Evolutionary conservation across 2,329 filamentous ascomycete genomes (phyloP), one percentile per base, ranked within the genome.

Genomic region (Colletotrichum navitas): DNA sequence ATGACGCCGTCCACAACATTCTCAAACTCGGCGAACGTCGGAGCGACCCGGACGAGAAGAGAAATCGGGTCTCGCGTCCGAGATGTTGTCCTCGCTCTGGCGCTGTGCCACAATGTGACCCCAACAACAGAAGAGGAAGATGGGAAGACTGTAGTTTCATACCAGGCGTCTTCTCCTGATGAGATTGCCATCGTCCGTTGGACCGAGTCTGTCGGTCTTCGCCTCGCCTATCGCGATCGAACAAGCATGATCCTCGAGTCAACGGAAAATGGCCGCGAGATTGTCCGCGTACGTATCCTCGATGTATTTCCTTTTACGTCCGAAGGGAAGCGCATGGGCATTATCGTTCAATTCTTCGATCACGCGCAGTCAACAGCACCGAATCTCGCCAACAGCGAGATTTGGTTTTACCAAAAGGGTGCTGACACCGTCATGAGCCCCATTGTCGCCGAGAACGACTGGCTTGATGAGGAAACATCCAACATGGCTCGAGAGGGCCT

Each of bases 401-500:
- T 98, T 39, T 98, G 95, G 93, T 99, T 99, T 83, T 98, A 95
- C 79, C 95, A 99, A 78, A 99, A 99, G 82, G 96, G 96, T 73
- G 97, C 96, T 3, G 97, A 99, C 80, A 98, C 96, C 0, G 95
- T 99, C 74, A 99, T 99, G 97, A 90, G 92, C n/a, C 88, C 92
- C 3, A 98, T 99, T 75, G 96, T 99, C 45, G 94, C 93, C 10
- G 90, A 95, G 24, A 99, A 98, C 78, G 96, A 99, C 83, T 99
- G 96, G 97, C 90, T 99, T 0, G 96, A 99, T 76, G 96, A 99
- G 81, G 96, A 99, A 81, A 98, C 96, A 0, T 94, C 94, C n/a
- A 99, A 99, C 80, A 99, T 99, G 97, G 97, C 97, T 7, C 91
- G 96, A 59, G 97, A 99, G 85, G 96, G 96, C 49, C 85, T 99